Evolutionary conservation across 1,139 yeast genomes (phyloP), one percentile per base, ranked within the genome.

Genomic region (Candida pseudoviswanathii): DNA sequence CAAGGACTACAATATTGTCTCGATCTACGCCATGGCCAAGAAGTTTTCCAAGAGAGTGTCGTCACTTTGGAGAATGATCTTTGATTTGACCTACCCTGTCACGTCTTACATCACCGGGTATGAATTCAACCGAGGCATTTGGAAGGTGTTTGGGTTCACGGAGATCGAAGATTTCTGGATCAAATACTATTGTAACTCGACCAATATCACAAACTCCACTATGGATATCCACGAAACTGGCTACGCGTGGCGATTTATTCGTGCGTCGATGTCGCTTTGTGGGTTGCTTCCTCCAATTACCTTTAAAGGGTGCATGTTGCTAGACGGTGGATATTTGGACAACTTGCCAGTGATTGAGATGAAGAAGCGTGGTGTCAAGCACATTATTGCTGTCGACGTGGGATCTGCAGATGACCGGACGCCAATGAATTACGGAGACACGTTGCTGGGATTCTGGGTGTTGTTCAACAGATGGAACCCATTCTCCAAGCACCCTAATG

Each of bases 151-250:
- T 70, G 98, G 98, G 0, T 95, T 90, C 55, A 78, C 86, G 24
- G 86, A 96, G 60, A 89, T 94, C 56, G 99, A 94, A 63, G 99
- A 94, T 64, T 92, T 94, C 65, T 94, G 99, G 99, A 78, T 94
- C 51, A 84, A 81, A 53, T 94, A 83, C 63, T 94, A 82, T 62
- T 85, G 95, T 62, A 94, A 94, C 63, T 89, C 98, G 0, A 94
- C 99, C n/a, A 94, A 94, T 63, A 89, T 94, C 51, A 94, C 99
- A 3, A 90, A 91, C 57, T 92, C 97, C 0, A 82, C 92, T 21
- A 95, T 94, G 96, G 99, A 94, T 58, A 83, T 92, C 34, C 99
- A 94, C 64, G 84, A 89, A 26, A 79, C 86, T 34, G 99, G 99
- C 1, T 89, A 89, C 63, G 92, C 96, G 26, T 94, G 99, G 99